Evolutionary conservation across 371 early-diverging fungal species (phyloP), one percentile per base, ranked within the genome.

Genomic region (Rhizopus stolonifer): DNA sequence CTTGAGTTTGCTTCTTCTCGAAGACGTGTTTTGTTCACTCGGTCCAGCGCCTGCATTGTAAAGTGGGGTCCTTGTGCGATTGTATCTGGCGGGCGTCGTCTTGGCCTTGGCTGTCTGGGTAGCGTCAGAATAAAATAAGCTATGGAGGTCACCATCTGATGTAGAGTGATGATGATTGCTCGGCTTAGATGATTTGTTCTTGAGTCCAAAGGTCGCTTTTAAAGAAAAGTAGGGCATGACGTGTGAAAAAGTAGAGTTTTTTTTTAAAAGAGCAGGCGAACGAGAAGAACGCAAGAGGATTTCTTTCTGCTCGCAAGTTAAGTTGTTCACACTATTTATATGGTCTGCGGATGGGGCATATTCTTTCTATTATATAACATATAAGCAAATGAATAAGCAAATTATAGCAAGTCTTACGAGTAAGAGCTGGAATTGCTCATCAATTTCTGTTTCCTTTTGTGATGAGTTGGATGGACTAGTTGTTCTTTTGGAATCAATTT

Each of bases 311-410:
- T 69, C 70, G 11, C 66, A 56, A 9, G 74, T 65, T 22, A 77
- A 54, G 5, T 66, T 67, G 14, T 65, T 57, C 10, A 77, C 59
- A 21, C 50, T 61, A 5, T 62, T 70, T 18, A 68, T 46, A 7
- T 71, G 64, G 33, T 67, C 69, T 11, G 71, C 61, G 7, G 74
- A 70, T 23, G 74, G 58, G 11, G 70, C 74, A 58, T 72, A 73
- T 46, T 73, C 74, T 63, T 58, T 49, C 75, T 74, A 23, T 23
- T 10, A 7, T 10, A 29, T 29, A 29, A 22, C 32, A 34, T 24
- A 43, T 23, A 43, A 18, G 23, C n/a, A 43, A 15, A 44, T 32
- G 13, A 42, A 34, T 43, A 40, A 32, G 25, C 29, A 21, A 13
- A 44, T 3, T 11, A 31, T 39, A 15, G 11, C 15, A 26, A 43